phyloP scores from a whole-genome alignment of 225 moss, liverwort and hornwort species.

The Takakia lepidozioides region DNA sequence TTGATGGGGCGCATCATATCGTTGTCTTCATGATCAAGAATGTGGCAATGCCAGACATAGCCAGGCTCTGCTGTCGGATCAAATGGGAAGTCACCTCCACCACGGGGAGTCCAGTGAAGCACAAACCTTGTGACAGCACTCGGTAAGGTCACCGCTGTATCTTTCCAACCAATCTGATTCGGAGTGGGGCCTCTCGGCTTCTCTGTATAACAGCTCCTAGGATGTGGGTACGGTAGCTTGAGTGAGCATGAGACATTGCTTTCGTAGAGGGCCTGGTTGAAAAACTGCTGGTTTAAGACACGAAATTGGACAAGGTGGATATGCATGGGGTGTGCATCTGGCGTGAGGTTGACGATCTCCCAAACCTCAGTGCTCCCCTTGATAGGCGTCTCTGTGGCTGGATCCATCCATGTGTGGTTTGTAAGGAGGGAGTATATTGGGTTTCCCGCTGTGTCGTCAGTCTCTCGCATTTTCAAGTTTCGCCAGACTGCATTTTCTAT shows the following conservation, averaged over 20 bases:
- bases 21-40: slow-evolving; percentile 28
- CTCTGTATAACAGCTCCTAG: slow-evolving; percentile 12
- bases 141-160: slow-evolving; percentile 16
- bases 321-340: slow-evolving; percentile 1
- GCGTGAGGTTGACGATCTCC: too few species aligned
- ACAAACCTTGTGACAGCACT: slow-evolving; percentile 11
- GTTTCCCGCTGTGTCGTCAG: not conserved
- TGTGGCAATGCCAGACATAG: slow-evolving; percentile 28
- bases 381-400: slow-evolving; percentile 1
- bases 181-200: slow-evolving; percentile 2
- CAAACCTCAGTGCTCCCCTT: too few species aligned
- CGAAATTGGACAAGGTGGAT: slow-evolving; percentile 4
- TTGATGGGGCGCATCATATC: slow-evolving; percentile 25
- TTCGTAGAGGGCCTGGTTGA: not conserved
- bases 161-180: slow-evolving; percentile 22
- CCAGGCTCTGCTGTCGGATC: slow-evolving; percentile 20
- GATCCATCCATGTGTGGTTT: slow-evolving; percentile 3
- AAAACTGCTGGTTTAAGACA: not conserved
- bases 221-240: not conserved
- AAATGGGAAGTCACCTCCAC: slow-evolving; percentile 6
- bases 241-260: not conserved
- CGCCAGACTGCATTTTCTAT: not conserved
- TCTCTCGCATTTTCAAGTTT: not conserved
- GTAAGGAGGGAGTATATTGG: not conserved
- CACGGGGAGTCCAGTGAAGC: slow-evolving; percentile 9